Evolutionary conservation across 495 filamentous ascomycete genomes (phyloP), one percentile per base, ranked within the genome.

Genomic region (Trichoderma gamsii): DNA sequence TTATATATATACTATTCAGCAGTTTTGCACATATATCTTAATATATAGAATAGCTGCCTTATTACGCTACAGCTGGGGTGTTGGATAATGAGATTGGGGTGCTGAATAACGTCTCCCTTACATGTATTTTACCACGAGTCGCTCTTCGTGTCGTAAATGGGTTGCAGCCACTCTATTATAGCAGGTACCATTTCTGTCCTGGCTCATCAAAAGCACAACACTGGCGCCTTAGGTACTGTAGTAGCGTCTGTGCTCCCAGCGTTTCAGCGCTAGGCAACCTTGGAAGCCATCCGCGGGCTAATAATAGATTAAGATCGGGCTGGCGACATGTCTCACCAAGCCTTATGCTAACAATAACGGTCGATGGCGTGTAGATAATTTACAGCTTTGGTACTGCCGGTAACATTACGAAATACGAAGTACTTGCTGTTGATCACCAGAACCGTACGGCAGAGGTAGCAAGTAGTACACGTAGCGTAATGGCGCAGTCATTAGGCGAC

Each of bases 251-350:
- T 61, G 56, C 56, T 61, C 25, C 56, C 56, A 61, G 25, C 56
- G 56, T 61, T 61, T 61, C 56, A 61, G 56, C 56, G 56, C 56
- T 61, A 61, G 56, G 56, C 56, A 61, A 61, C 29, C 29, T 29
- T 29, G 29, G 29, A 29, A 29, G 52, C 27, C 52, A 61, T 61
- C 52, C 52, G 52, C 21, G 52, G 52, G 27, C 56, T 61, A 61
- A 61, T 27, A 61, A 61, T 61, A 61, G 56, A 61, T 61, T 11
- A 25, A 61, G 56, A 61, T 61, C 56, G 56, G 56, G 12, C 56
- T 61, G 56, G 56, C 56, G 25, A 61, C 27, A 61, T 61, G 56
- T 61, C 56, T 61, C 56, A 61, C 56, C 56, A 61, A 61, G 56
- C 56, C 56, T 61, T 61, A 61, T 32, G 27, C 4, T 4, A 61